Evolutionary conservation across 1,284 basidiomycete species (phyloP).

Genomic region (Coniophora puteana): DNA sequence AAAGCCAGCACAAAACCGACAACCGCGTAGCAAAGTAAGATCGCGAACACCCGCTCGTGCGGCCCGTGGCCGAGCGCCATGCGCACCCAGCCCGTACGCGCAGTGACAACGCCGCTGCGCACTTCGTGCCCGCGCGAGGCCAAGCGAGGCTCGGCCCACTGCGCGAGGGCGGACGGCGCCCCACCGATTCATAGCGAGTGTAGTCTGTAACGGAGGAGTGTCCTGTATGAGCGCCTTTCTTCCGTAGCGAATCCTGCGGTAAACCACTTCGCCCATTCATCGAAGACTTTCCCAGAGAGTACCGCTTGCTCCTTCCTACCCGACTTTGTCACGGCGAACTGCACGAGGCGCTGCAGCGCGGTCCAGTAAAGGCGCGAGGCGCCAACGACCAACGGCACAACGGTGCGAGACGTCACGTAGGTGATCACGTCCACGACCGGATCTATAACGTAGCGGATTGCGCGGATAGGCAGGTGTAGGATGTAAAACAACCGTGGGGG

Average conservation of each 20-base stretch:
- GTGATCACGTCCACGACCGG: constrained; percentile 77
- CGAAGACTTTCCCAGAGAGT: too few species aligned
- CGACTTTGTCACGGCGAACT: too few species aligned
- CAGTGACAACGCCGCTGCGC: constrained; percentile 33
- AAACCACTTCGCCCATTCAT: too few species aligned
- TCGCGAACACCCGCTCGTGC: constrained; percentile 62
- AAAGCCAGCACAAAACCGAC: constrained; percentile 56
- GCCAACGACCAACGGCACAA: too few species aligned
- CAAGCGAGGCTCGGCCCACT: constrained; percentile 55
- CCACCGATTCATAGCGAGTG: too few species aligned
- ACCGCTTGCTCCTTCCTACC: too few species aligned
- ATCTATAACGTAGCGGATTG: constrained; percentile 81
- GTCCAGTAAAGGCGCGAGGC: too few species aligned
- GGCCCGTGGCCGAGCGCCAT: constrained; percentile 60
- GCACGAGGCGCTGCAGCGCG: too few species aligned
- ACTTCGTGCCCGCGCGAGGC: constrained; percentile 54
- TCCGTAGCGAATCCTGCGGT: too few species aligned
- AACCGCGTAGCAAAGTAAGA: constrained; percentile 71
- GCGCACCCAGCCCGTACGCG: constrained; percentile 48
- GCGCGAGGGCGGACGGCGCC: constrained; percentile 33
- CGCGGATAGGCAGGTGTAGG: constrained; percentile 71
- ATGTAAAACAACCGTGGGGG: constrained; percentile 68
- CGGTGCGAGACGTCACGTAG: constrained; percentile 47
- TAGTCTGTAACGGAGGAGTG: too few species aligned
- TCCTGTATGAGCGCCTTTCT: too few species aligned